Conservation (phyloP, 2,329 filamentous ascomycete genomes). For the Ceratocystis papillata region DNA sequence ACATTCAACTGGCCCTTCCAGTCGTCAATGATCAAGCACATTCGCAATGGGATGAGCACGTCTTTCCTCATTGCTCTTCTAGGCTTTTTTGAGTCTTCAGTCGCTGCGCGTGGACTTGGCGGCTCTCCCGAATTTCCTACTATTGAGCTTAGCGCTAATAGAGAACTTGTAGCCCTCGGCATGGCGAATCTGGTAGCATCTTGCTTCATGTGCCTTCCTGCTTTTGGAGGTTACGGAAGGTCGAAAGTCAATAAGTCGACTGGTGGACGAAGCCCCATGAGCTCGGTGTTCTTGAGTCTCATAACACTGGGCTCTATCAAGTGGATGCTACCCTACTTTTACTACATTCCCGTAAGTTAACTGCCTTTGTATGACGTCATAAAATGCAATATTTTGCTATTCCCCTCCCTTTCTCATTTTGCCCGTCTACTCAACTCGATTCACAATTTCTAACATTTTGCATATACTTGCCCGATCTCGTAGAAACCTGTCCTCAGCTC, state of each 20-base stretch:
- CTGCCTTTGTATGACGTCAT: background rate
- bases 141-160: conserved; percentile 77
- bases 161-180: conserved; percentile 85
- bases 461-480: background rate
- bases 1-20: conserved; percentile 79
- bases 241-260: conserved; percentile 93
- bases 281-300: conserved; percentile 72
- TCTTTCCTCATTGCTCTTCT: conserved; percentile 87
- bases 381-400: too few species aligned
- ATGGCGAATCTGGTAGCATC: conserved; percentile 83
- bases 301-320: conserved; percentile 72
- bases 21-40: conserved; percentile 63
- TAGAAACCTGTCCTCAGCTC: conserved; percentile 87
- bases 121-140: conserved; percentile 59
- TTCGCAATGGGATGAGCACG: conserved; percentile 77
- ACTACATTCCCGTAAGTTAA: conserved; percentile 75
- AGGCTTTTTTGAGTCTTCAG: conserved; percentile 96
- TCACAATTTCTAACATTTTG: background rate
- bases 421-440: background rate
- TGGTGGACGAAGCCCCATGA: conserved; percentile 87
- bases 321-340: conserved; percentile 81
- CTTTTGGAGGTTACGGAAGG: conserved; percentile 90
- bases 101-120: conserved; percentile 84
- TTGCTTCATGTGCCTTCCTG: conserved; percentile 83
- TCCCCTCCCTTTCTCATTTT: background rate